These are phyloP conservation scores for Colletotrichum filicis DNA, from an alignment of 2,329 filamentous ascomycete genomes.

Conservation along the genomic window DNA sequence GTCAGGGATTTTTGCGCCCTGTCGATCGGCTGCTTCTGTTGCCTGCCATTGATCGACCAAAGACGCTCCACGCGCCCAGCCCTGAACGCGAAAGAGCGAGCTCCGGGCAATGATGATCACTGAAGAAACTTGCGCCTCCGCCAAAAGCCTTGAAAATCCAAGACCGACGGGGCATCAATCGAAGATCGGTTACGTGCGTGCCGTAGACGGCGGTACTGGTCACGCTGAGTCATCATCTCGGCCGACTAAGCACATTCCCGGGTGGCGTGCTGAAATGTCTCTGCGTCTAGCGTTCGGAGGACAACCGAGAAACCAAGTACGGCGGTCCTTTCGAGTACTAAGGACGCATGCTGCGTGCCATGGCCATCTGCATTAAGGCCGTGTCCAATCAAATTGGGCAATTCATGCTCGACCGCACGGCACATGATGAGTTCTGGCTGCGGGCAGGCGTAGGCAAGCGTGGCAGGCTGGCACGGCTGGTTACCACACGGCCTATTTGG, in stretches of 20 bases:
- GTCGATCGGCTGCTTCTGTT: constrained; percentile 23
- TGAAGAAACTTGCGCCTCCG: constrained; percentile 11
- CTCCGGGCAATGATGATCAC: constrained; percentile 6
- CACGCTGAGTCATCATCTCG: neutral
- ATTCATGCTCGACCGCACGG: neutral
- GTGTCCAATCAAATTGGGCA: neutral
- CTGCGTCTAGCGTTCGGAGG: neutral
- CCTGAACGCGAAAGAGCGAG: constrained; percentile 14
- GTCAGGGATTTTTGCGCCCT: constrained; percentile 30
- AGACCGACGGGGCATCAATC: neutral
- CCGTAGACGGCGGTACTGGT: neutral
- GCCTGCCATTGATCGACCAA: constrained; percentile 27
- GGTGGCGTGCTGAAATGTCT: neutral
- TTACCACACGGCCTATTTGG: neutral
- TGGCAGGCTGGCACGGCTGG: too few relatives aligned
- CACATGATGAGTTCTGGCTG: constrained; percentile 29
- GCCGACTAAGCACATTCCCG: neutral
- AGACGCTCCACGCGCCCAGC: constrained; percentile 13
- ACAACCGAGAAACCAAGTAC: neutral
- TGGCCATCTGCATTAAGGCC: neutral
- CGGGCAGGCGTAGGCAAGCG: constrained; percentile 1
- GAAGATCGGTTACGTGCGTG: neutral
- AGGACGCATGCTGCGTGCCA: neutral
- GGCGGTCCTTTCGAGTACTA: neutral
- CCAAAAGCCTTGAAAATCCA: neutral